Percentiles rank a stretch among this genome's conserved stretches.
Evolutionary conservation across 78 protist genomes (phyloP).

Genomic region (Polysphondylium violaceum): DNA sequence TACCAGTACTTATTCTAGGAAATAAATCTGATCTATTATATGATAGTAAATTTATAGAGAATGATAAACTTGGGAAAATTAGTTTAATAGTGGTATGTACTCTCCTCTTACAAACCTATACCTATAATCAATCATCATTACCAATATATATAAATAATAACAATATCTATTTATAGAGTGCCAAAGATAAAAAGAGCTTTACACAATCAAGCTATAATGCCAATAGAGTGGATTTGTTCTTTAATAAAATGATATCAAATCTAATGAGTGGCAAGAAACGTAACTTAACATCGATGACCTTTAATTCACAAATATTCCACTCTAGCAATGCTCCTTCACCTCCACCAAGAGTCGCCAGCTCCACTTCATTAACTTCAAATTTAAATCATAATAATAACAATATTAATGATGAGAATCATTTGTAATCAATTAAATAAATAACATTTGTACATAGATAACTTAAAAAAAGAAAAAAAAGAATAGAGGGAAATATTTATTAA

Average conservation of each 20-base stretch:
- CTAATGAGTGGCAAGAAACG: slow-evolving; percentile 28
- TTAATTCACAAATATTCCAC: slow-evolving; percentile 3
- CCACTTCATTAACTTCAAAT: too few species aligned
- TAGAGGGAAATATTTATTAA: too few species aligned
- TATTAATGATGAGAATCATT: not conserved
- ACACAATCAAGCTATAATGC: not conserved
- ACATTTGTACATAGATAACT: too few species aligned
- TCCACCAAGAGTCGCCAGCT: not conserved
- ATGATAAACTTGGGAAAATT: slow-evolving; percentile 54
- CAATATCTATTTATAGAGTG: slow-evolving; percentile 2
- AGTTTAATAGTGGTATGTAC: slow-evolving; percentile 55
- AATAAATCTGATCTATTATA: slow-evolving; percentile 56
- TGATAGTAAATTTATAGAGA: slow-evolving; percentile 26
- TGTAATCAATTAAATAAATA: too few species aligned
- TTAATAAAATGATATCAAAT: slow-evolving; percentile 66
- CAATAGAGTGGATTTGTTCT: slow-evolving; percentile 44
- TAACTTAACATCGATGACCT: slow-evolving; percentile 8
- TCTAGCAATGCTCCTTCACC: not conserved
- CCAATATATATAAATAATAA: not conserved
- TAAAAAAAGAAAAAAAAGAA: too few species aligned
- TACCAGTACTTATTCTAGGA: slow-evolving; percentile 51
- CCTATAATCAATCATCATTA: not conserved
- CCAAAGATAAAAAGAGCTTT: slow-evolving; percentile 3
- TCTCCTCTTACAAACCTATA: not conserved
- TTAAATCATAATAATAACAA: not conserved